phyloP scores from a whole-genome alignment of 163 green algal genomes.

The Scenedesmus sp. region DNA sequence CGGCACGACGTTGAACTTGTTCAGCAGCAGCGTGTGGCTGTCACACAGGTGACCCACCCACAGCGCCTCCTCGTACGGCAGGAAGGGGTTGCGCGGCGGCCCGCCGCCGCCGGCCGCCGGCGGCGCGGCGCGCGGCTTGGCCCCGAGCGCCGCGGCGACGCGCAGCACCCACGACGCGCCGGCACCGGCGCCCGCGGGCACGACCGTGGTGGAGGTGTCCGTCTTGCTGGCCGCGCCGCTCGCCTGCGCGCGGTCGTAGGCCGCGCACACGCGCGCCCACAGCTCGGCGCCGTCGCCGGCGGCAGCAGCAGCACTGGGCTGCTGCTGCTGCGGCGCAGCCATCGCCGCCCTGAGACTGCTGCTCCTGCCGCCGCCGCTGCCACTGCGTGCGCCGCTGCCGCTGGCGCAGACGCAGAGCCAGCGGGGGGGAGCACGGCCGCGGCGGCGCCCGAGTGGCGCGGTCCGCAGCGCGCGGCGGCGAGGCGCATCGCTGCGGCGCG shows the following conservation, averaged over 20 bases:
- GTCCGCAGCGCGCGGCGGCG: too few relatives aligned
- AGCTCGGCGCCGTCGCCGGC: conserved; percentile 14
- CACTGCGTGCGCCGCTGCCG: too few relatives aligned
- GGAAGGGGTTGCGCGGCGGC: conserved; percentile 77
- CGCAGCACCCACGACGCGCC: conserved; percentile 70
- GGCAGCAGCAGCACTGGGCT: not conserved
- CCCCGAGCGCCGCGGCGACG: conserved; percentile 65
- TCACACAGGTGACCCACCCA: conserved; percentile 72
- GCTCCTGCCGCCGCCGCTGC: conserved; percentile 18
- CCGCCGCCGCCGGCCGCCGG: not conserved
- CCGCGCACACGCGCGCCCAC: conserved; percentile 51
- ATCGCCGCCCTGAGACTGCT: too few relatives aligned
- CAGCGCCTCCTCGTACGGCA: conserved; percentile 78
- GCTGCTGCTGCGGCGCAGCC: not conserved
- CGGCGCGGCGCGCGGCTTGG: conserved; percentile 70
- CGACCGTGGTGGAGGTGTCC: conserved; percentile 51
- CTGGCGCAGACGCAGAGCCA: too few relatives aligned
- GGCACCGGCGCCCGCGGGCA: conserved; percentile 31
- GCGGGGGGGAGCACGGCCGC: too few relatives aligned
- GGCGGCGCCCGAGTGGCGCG: too few relatives aligned
- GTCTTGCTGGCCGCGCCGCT: conserved; percentile 59
- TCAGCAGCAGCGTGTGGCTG: conserved; percentile 87
- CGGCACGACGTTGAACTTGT: conserved; percentile 94
- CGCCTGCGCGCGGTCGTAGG: conserved; percentile 55
- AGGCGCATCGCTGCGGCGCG: too few relatives aligned